These are phyloP conservation scores for Cyclotella distinguenda DNA, from an alignment of 108 stramenopile species.

Conservation along the genomic window DNA sequence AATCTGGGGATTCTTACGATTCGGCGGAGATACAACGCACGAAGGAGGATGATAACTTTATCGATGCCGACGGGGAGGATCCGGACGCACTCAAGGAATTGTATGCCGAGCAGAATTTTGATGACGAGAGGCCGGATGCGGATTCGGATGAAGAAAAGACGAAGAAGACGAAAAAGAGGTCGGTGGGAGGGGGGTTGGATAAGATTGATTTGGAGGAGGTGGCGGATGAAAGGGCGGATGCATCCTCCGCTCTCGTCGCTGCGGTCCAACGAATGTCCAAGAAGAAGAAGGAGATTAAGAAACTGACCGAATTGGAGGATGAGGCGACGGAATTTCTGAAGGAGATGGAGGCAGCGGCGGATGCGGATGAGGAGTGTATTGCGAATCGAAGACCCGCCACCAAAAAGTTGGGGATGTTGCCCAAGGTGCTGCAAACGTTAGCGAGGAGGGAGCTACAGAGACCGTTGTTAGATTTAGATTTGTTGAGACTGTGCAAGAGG, in stretches of 20 bases:
- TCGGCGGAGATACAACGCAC: slow-evolving; percentile 72
- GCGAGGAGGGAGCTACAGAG: slow-evolving; percentile 66
- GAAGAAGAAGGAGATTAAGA: slow-evolving; percentile 69
- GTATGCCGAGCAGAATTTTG: slow-evolving; percentile 88
- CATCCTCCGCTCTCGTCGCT: slow-evolving; percentile 61
- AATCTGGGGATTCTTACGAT: slow-evolving; percentile 66
- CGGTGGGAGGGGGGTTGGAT: slow-evolving; percentile 42
- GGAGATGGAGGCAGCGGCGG: slow-evolving; percentile 78
- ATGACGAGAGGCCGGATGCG: slow-evolving; percentile 75
- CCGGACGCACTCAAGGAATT: slow-evolving; percentile 81
- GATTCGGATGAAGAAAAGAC: slow-evolving; percentile 35
- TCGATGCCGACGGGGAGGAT: slow-evolving; percentile 90
- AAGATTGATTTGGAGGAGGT: slow-evolving; percentile 36
- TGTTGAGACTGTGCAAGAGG: slow-evolving; percentile 59
- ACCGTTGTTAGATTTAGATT: slow-evolving; percentile 73
- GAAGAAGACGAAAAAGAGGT: slow-evolving; percentile 18
- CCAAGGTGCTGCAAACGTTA: slow-evolving; percentile 66
- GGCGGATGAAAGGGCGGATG: slow-evolving; percentile 64
- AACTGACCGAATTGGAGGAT: slow-evolving; percentile 71
- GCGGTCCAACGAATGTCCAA: slow-evolving; percentile 79
- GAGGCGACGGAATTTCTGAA: slow-evolving; percentile 70
- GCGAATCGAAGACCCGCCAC: slow-evolving; percentile 59
- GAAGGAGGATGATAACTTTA: slow-evolving; percentile 87
- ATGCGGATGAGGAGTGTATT: slow-evolving; percentile 70
- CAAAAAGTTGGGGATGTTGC: slow-evolving; percentile 73